Evolutionary conservation across 2,329 filamentous ascomycete species (phyloP).

Genomic region (Fusarium fracticaudum): DNA sequence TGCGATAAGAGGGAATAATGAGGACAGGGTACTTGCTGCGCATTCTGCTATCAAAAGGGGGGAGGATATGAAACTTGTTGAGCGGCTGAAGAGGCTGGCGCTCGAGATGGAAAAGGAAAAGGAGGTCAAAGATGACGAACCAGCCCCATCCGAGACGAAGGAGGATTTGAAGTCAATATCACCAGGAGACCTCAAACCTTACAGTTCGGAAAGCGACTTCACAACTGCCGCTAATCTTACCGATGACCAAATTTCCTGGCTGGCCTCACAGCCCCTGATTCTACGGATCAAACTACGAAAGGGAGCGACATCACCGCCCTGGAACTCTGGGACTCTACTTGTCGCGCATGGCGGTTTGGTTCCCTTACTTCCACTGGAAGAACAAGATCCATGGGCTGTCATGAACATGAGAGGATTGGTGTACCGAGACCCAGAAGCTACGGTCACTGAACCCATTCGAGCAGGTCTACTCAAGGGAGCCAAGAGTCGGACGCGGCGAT

Average conservation of each 20-base stretch:
- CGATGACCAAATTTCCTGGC: slow-evolving; percentile 19
- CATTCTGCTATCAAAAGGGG: slow-evolving; percentile 11
- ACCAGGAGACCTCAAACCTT: slow-evolving; percentile 20
- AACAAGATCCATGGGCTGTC: slow-evolving; percentile 76
- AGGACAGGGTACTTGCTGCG: slow-evolving; percentile 77
- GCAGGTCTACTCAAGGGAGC: slow-evolving; percentile 25
- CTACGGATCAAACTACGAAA: slow-evolving; percentile 17
- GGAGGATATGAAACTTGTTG: not conserved
- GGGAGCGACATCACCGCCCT: slow-evolving; percentile 7
- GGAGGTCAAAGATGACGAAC: not conserved
- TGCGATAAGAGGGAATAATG: slow-evolving; percentile 86
- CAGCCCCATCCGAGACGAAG: not conserved
- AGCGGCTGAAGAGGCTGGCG: not conserved
- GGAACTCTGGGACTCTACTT: slow-evolving; percentile 47
- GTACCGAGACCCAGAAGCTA: slow-evolving; percentile 45
- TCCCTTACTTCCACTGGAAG: slow-evolving; percentile 72
- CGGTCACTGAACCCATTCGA: slow-evolving; percentile 3
- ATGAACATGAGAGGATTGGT: slow-evolving; percentile 90
- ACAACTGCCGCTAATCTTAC: slow-evolving; percentile 21
- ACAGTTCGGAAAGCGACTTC: slow-evolving; percentile 30
- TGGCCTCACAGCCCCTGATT: slow-evolving; percentile 21
- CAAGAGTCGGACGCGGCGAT: slow-evolving; percentile 13
- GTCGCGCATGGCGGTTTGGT: slow-evolving; percentile 86
- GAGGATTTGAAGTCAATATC: not conserved
- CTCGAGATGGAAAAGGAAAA: not conserved